phyloP scores from a whole-genome alignment of 345 rosid species.

The Capsella bursapastoris region DNA sequence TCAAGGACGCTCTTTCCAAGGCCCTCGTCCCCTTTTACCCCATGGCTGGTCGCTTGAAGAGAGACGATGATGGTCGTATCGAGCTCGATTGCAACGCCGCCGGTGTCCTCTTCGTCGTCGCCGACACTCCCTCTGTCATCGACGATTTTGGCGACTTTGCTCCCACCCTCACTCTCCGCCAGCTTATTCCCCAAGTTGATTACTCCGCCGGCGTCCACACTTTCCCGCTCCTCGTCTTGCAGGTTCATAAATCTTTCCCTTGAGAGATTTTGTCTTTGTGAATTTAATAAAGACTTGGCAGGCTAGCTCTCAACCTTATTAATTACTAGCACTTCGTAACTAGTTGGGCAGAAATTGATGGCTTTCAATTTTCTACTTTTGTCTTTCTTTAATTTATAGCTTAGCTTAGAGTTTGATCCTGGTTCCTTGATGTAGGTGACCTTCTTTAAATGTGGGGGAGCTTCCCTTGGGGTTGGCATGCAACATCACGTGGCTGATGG shows the following conservation, averaged over 20 bases:
- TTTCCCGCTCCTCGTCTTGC: conserved; percentile 83
- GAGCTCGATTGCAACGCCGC: conserved; percentile 89
- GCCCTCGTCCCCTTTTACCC: conserved; percentile 90
- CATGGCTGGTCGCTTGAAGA: conserved; percentile 81
- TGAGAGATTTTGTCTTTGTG: neutral
- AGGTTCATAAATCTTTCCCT: conserved; percentile 52
- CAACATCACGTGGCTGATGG: conserved; percentile 97
- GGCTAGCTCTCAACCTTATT: too few relatives aligned
- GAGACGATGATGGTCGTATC: conserved; percentile 84
- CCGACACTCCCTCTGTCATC: conserved; percentile 65
- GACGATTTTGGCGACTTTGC: conserved; percentile 93
- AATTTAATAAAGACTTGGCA: too few relatives aligned
- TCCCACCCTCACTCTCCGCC: conserved; percentile 76
- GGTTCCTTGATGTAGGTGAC: conserved; percentile 59
- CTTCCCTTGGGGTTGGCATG: conserved; percentile 97
- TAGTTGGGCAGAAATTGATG: too few relatives aligned
- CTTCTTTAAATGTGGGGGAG: conserved; percentile 90
- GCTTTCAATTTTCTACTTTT: too few relatives aligned
- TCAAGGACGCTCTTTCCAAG: conserved; percentile 75
- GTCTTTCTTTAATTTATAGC: too few relatives aligned
- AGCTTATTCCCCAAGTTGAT: conserved; percentile 89
- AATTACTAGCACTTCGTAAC: too few relatives aligned
- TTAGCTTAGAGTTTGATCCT: too few relatives aligned
- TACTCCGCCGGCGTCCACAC: conserved; percentile 75
- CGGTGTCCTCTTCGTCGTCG: conserved; percentile 84